Evolutionary conservation across 2,329 filamentous ascomycete species (phyloP), one percentile per base, ranked within the genome.

Genomic region (Calonectria honghensis): DNA sequence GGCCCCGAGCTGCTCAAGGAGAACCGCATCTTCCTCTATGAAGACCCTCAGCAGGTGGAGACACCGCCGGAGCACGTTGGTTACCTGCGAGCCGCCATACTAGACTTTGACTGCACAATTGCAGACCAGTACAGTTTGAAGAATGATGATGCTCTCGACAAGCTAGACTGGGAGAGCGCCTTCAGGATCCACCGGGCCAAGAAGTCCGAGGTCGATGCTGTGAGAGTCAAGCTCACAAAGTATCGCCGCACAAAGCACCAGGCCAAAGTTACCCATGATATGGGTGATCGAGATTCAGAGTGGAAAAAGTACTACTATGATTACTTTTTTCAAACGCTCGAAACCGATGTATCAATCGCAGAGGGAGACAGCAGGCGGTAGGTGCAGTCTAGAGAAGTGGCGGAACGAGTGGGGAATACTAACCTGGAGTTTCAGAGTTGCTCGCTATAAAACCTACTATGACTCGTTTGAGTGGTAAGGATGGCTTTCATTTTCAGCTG

Each of bases 71-170:
- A 71, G 11, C 76, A 78, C 27, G 74, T 78, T 13, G 54, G 57
- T 29, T 68, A 71, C 18, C 68, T 76, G 20, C 70, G 75, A 48
- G 54, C 52, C 11, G 73, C 72, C n/a, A 32, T 78, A 9, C 29
- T 78, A 39, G 76, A 78, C 48, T 78, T 78, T 35, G 66, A 73
- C 45, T 67, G 70, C 45, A 76, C 73, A 6, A 70, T 78, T n/a
- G 59, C 66, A 5, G 75, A 76, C 14, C 67, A 69, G 29, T 71
- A 75, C 32, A 39, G 52, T 18, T 52, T 73, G 31, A 67, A 54
- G 18, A 64, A 72, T 3, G 61, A 74, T 39, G 71, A 75, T 14
- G 64, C 73, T 24, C 31, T 73, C 29, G 45, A 32, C 16, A 61
- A 59, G 11, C 24, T 75, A 6, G 75, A 71, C 35, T 70, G 68